These are phyloP conservation scores for Entamoeba nuttalli DNA, from an alignment of 208 protist species.

Conservation along the genomic window DNA sequence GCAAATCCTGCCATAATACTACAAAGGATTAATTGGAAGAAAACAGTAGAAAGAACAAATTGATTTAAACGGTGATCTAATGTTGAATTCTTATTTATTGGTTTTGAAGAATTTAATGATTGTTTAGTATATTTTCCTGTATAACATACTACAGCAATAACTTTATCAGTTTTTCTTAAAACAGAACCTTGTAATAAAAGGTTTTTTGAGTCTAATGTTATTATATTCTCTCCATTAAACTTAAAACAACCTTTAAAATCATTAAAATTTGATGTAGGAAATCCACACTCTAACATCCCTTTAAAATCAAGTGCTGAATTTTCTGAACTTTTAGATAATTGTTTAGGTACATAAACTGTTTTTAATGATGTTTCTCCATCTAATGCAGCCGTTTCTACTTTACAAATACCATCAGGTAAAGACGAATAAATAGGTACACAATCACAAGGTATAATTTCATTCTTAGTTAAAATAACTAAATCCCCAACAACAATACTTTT, in stretches of 20 bases:
- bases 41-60: not conserved
- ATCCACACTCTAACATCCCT: not conserved
- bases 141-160: conserved; percentile 12
- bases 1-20: not conserved
- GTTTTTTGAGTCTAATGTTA: not conserved
- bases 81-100: not conserved
- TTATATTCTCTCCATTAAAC: not conserved
- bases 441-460: not conserved
- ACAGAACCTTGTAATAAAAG: not conserved
- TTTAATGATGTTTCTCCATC: conserved; percentile 28
- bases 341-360: not conserved
- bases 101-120: conserved; percentile 2
- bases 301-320: not conserved
- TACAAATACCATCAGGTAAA: not conserved
- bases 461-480: not conserved
- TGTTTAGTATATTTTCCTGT: conserved; percentile 25
- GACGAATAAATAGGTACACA: not conserved
- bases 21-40: not conserved
- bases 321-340: not conserved
- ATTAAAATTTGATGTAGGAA: not conserved
- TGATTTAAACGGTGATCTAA: conserved; percentile 13
- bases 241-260: not conserved
- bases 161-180: not conserved
- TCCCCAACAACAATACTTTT: not conserved
- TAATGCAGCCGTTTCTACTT: conserved; percentile 13